These are phyloP conservation scores for Chlorophyllum brunneum DNA, from an alignment of 768 basidiomycete genomes.

Conservation along the genomic window DNA sequence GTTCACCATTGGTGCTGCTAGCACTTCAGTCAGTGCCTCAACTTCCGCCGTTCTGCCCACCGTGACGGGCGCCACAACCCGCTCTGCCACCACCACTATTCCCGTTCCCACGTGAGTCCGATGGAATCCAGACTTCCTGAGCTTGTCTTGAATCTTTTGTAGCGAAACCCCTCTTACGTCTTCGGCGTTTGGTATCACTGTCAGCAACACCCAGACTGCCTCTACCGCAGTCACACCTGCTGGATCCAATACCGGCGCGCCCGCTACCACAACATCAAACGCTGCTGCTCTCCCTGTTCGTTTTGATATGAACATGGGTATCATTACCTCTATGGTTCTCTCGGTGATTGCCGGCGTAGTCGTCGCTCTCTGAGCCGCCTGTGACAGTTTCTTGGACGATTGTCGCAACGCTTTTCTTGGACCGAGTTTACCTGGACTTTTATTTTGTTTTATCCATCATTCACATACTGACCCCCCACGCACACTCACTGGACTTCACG, in stretches of 20 bases:
- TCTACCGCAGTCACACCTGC: slow-evolving; percentile 11
- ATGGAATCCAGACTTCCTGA: not conserved
- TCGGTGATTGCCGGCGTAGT: slow-evolving; percentile 48
- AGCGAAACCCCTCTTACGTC: too few relatives aligned
- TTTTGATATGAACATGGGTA: slow-evolving; percentile 17
- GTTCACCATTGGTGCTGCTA: slow-evolving; percentile 38
- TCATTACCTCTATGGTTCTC: slow-evolving; percentile 11
- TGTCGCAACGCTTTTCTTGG: not conserved
- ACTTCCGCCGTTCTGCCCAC: slow-evolving; percentile 8
- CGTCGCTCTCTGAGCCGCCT: slow-evolving; percentile 20
- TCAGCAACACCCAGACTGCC: slow-evolving; percentile 15
- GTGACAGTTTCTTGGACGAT: slow-evolving; percentile 6
- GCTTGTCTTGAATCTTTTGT: too few relatives aligned
- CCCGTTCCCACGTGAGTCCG: slow-evolving; percentile 13
- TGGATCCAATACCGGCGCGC: slow-evolving; percentile 11
- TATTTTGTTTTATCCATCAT: not conserved
- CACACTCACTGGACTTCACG: not conserved
- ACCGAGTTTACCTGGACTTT: not conserved
- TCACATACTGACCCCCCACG: not conserved
- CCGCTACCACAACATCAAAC: slow-evolving; percentile 20
- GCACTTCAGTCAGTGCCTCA: slow-evolving; percentile 10
- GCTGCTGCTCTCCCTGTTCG: slow-evolving; percentile 30
- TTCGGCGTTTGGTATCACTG: slow-evolving; percentile 16
- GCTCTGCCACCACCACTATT: not conserved
- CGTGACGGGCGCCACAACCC: not conserved